Evolutionary conservation across 2,329 filamentous ascomycete genomes (phyloP), one percentile per base, ranked within the genome.

Genomic region (Botrytis fabae): DNA sequence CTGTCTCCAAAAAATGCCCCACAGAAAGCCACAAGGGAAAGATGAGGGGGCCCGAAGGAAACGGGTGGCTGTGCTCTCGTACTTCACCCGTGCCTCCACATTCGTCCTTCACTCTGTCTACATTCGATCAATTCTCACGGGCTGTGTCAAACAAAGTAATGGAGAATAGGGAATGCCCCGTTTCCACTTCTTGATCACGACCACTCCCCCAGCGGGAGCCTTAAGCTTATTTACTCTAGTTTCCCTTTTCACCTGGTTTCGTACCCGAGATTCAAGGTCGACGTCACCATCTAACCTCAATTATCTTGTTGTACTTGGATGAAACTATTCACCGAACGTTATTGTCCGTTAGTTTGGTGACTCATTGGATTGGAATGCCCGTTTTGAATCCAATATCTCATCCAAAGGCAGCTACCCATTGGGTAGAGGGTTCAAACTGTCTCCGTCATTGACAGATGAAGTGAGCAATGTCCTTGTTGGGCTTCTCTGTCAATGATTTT

Each of bases 1-100:
- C 51, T 68, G 65, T 57, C 57, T 69, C 54, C 46, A 70, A 62
- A 70, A 70, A 60, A 61, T 61, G 54, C 54, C 68, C 54, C 42
- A 16, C 9, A 20, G 48, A 28, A 59, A 57, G 65, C 48, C 48
- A 69, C 54, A 12, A 25, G 32, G 28, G 10, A 57, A 57, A 28
- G 18, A 54, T 59, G 28, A 40, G 60, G 22, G 18, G 32, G 32
- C 7, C 46, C 32, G 6, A 32, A 25, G 35, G 35, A 25, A 48
- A 18, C 16, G 28, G 5, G 61, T 46, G 68, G 54, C 68, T 70
- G 32, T 69, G 66, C 54, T 46, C 22, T 60, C 42, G 40, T 69
- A 18, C 66, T 61, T n/a, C 66, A 28, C 28, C 38, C 46, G 44
- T 59, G 66, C 54, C 54, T 44, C 66, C 54, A 69, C 66, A n/a